Percentiles rank a stretch among this genome's conserved stretches.
phyloP scores from a whole-genome alignment of 495 filamentous ascomycete species.

The Pyrenula aspistea region DNA sequence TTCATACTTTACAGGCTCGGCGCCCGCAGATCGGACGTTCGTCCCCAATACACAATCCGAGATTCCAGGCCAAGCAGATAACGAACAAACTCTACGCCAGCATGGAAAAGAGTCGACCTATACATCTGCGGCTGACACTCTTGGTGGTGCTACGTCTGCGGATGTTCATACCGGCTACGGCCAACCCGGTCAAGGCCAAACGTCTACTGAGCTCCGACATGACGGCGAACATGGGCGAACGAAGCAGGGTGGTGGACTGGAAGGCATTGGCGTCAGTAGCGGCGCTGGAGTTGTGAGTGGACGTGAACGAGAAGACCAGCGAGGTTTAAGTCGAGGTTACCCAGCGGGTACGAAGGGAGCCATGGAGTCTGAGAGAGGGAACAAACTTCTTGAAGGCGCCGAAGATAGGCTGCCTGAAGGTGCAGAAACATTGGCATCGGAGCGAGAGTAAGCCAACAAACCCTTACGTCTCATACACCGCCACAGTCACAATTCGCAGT shows the following conservation, averaged over 20 bases:
- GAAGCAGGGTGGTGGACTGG: slow-evolving; percentile 39
- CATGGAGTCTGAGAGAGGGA: neutral
- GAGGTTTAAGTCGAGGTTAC: neutral
- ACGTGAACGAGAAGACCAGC: neutral
- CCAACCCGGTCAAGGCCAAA: slow-evolving; percentile 50
- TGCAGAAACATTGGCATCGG: neutral
- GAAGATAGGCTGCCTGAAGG: neutral
- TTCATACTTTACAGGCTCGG: slow-evolving; percentile 51
- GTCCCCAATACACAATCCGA: slow-evolving; percentile 37
- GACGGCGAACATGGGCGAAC: slow-evolving; percentile 39
- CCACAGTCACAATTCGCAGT: neutral
- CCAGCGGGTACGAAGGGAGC: neutral
- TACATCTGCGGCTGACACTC: slow-evolving; percentile 37
- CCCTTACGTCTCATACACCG: neutral
- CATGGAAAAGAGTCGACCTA: slow-evolving; percentile 32
- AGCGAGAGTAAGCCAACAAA: neutral
- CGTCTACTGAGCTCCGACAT: slow-evolving; percentile 41
- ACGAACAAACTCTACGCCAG: slow-evolving; percentile 21
- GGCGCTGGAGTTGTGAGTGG: neutral
- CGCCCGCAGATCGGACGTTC: slow-evolving; percentile 50
- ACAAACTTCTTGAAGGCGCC: neutral
- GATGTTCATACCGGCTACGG: slow-evolving; percentile 50
- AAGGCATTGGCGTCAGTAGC: slow-evolving; percentile 29
- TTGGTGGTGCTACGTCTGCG: slow-evolving; percentile 49
- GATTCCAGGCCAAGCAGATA: slow-evolving; percentile 32